Base-by-base conservation (phyloP, 2,329 filamentous ascomycete species). In the Trichoderma semiorbis region DNA sequence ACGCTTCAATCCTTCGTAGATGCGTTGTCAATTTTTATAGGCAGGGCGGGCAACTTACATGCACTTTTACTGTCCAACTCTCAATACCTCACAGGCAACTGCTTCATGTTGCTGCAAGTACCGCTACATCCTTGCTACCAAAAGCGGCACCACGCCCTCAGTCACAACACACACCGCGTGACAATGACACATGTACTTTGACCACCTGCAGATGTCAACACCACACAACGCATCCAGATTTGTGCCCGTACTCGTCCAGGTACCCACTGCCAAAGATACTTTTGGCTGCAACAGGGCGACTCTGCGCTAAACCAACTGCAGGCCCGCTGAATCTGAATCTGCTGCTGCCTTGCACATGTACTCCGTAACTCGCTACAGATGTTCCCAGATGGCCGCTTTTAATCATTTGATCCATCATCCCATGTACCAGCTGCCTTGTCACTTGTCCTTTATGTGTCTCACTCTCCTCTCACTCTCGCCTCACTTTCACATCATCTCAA, bases 231-330 rank as follows among this genome's bases (percentile, higher is more conserved):
- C 43, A 47, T 47, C 43, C 43, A 47, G 43, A 47, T 21, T 11
- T 7, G 8, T n/a, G 43, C 43, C n/a, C 43, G 43, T 50, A 47
- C 43, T 47, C 8, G 43, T 39, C 36, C 36, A 39, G 36, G 43
- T 47, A 21, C 43, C 43, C 43, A 50, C 43, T 1, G 43, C n/a
- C 43, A 50, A 50, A 50, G 43, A 50, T 50, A 12, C 43, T 50
- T 50, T 50, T 50, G 43, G n/a, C 43, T 50, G 43, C 43, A 50
- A 50, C 43, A 24, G n/a, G 30, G 47, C 63, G 21, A 57, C 8
- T 32, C 30, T 18, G 50, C 64, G 64, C 64, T 67, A 67, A 39
- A n/a, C 32, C 64, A 55, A 57, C 50, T 57, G 64, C 64, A 39
- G 34, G 14, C 53, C 43, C 64, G 64, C 50, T 39, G 47, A 32